phyloP scores from a whole-genome alignment of 2,329 filamentous ascomycete species.

The Neofusicoccum laricinum region DNA sequence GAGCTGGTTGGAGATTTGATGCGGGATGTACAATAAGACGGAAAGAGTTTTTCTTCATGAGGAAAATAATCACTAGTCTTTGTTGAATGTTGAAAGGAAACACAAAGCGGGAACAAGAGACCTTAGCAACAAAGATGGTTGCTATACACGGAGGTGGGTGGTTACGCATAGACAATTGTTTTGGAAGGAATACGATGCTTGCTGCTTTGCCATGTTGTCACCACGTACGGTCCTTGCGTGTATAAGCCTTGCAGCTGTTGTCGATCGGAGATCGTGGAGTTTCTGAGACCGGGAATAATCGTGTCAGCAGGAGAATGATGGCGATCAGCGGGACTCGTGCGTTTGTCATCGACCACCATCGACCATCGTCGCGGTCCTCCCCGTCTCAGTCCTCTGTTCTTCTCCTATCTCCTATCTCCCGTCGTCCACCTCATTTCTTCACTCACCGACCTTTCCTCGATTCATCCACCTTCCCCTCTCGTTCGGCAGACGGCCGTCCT shows the following conservation, averaged over 20 bases:
- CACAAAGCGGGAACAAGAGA: neutral
- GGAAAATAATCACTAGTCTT: slow-evolving; percentile 1
- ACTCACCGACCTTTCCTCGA: neutral
- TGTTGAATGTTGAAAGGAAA: neutral
- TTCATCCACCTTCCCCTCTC: neutral
- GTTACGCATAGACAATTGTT: neutral
- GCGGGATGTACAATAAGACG: slow-evolving; percentile 7
- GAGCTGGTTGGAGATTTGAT: neutral
- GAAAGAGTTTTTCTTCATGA: slow-evolving; percentile 5
- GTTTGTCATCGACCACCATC: neutral
- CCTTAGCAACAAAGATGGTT: neutral
- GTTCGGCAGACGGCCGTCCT: neutral
- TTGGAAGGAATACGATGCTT: neutral
- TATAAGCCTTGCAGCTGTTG: neutral
- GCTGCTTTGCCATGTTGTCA: neutral
- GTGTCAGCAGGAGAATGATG: neutral
- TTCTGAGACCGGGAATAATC: neutral
- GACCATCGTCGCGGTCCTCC: no score
- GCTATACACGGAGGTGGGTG: slow-evolving; percentile 2
- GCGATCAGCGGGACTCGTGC: neutral
- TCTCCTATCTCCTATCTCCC: neutral
- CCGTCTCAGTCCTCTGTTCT: neutral
- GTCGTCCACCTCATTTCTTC: no score
- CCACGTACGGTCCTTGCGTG: neutral
- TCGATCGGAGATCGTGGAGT: neutral